A percentile compares a stretch with the other conserved stretches of the same genome.
These are phyloP conservation scores for Aspergillus panamensis DNA, from an alignment of 495 filamentous ascomycete species.

Conservation along the genomic window DNA sequence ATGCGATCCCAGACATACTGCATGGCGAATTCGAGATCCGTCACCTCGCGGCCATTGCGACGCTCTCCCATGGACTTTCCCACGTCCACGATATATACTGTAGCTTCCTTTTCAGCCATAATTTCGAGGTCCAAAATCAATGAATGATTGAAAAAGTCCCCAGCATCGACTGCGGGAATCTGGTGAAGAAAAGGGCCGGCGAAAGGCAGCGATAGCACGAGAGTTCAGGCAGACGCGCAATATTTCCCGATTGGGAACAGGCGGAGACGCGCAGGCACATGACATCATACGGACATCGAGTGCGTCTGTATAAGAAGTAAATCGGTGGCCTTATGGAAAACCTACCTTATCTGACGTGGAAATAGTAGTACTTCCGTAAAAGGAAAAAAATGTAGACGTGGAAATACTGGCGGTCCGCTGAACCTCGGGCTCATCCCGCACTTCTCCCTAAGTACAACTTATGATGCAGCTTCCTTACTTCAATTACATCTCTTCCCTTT, in stretches of 20 bases:
- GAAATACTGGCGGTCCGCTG: neutral
- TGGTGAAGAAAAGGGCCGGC: slow-evolving; percentile 16
- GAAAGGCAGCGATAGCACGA: slow-evolving; percentile 14
- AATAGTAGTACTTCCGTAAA: neutral
- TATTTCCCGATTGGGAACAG: slow-evolving; percentile 41
- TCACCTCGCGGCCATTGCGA: slow-evolving; percentile 67
- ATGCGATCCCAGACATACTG: slow-evolving; percentile 97
- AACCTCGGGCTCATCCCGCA: neutral
- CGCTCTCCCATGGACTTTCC: slow-evolving; percentile 77
- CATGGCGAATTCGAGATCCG: slow-evolving; percentile 87
- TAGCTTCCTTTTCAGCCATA: slow-evolving; percentile 95
- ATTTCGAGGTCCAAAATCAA: slow-evolving; percentile 8
- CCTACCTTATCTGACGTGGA: neutral
- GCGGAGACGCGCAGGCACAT: slow-evolving; percentile 39
- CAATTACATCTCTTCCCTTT: slow-evolving; percentile 54
- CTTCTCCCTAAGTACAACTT: neutral
- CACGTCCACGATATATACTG: slow-evolving; percentile 87
- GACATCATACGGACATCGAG: slow-evolving; percentile 33
- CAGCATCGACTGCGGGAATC: neutral
- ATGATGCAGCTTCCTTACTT: neutral
- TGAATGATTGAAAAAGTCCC: neutral
- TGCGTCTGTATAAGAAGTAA: neutral
- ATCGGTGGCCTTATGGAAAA: neutral
- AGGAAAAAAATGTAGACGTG: slow-evolving; percentile 6
- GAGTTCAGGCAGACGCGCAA: slow-evolving; percentile 45